Base-by-base conservation (phyloP, 1,284 basidiomycete genomes). In the Tranzscheliella williamsii region DNA sequence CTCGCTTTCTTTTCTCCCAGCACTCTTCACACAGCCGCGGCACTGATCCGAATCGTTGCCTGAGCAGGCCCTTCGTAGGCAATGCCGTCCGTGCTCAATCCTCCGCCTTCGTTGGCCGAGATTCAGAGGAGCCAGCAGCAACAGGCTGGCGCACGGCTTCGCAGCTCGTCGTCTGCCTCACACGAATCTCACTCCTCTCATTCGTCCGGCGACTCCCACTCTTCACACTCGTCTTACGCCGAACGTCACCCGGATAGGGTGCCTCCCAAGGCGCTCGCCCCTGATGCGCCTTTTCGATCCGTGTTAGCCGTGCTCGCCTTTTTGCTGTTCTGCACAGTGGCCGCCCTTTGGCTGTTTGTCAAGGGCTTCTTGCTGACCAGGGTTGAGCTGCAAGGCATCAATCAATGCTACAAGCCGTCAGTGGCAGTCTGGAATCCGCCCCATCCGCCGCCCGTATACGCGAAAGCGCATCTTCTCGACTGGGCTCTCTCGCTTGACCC, bases 311-410 rank as follows among this genome's bases (percentile, higher is more conserved):
- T 75, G 21, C 47, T 76, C 16, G 29, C 15, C 8, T 13, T 67
- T 4, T 20, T 73, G n/a, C 33, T 64, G 12, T 41, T 53, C 21
- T 55, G 55, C 30, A 72, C 71, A 17, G 13, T 57, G 6, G 45
- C 50, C 9, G 73, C 64, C 4, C 44, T 73, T 21, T 58, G 51
- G 33, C 40, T 77, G 26, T 77, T 77, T 29, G 67, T 73, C 23
- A 58, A 62, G 24, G 75, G 75, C 2, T 77, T 77, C 52, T 42
- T 77, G 22, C 54, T 77, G 12, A 71, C 69, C 13, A 31, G 75
- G 4, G 51, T 67, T 17, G 68, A 72, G 41, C 48, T 77, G 18
- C 41, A 45, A 2, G 45, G 61, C 2, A 27, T 43, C 18, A 46
- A 54, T 36, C 18, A 42, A 23, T 56, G 55, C 23, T 13, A 23